phyloP scores from a whole-genome alignment of 2,329 filamentous ascomycete species.

The Colletotrichum shisoi region DNA sequence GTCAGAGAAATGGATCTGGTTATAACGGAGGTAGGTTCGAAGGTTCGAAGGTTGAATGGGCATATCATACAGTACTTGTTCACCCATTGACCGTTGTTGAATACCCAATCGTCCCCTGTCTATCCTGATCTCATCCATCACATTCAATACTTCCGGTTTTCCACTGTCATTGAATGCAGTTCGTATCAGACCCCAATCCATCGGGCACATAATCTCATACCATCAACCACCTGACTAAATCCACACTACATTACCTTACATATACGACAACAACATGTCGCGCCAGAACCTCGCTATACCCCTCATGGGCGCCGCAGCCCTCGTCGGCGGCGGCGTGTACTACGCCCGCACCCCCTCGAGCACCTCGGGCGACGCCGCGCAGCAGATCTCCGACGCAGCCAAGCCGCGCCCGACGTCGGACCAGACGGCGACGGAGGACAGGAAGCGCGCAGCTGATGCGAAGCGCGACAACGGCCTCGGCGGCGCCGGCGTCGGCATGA shows the following conservation, averaged over 20 bases:
- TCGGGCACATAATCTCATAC: too few relatives aligned
- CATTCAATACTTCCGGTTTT: too few relatives aligned
- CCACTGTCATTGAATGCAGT: too few relatives aligned
- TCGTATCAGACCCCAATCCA: too few relatives aligned
- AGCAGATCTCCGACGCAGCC: conserved; percentile 15
- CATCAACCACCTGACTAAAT: neutral
- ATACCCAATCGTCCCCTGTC: neutral
- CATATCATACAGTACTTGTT: neutral
- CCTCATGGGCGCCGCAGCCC: conserved; percentile 25
- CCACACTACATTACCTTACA: too few relatives aligned
- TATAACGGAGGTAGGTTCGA: conserved; percentile 12
- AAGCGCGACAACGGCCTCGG: conserved; percentile 46
- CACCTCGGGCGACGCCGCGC: conserved; percentile 20
- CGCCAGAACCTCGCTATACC: conserved; percentile 21
- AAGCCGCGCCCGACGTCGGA: conserved; percentile 32
- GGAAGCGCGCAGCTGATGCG: conserved; percentile 41
- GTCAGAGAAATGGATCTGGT: conserved; percentile 17
- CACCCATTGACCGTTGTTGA: neutral
- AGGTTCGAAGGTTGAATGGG: too few relatives aligned
- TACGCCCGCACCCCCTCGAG: conserved; percentile 24
- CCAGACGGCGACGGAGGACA: conserved; percentile 11
- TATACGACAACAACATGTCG: conserved; percentile 25
- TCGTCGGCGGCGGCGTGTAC: conserved; percentile 37
- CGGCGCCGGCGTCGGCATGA: conserved; percentile 48
- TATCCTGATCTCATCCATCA: neutral